phyloP scores from a whole-genome alignment of 139 green algal genomes.

The Tetradesmus lagerheimii region DNA sequence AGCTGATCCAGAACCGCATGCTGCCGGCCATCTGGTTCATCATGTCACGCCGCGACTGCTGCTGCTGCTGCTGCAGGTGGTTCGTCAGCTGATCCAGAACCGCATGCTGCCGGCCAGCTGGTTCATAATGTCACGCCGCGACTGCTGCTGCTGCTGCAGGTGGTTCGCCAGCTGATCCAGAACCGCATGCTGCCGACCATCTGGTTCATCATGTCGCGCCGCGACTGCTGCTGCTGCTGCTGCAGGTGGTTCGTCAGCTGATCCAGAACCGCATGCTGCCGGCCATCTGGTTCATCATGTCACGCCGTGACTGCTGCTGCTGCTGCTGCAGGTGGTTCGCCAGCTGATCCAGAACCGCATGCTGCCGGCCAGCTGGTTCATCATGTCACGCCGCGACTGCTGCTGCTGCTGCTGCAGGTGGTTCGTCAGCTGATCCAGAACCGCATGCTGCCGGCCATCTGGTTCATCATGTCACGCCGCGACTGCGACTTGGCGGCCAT shows the following conservation, averaged over 20 bases:
- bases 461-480: conserved; percentile 89
- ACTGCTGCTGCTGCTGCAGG: neutral
- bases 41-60: too few species aligned
- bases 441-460: conserved; percentile 92
- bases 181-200: conserved; percentile 89
- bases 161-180: neutral
- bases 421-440: conserved; percentile 53
- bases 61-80: neutral
- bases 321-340: neutral
- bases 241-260: neutral
- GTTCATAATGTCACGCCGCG: neutral
- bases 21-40: conserved; percentile 96
- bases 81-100: neutral
- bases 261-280: conserved; percentile 79
- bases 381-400: conserved; percentile 86
- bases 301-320: neutral
- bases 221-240: neutral
- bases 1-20: conserved; percentile 60
- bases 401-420: conserved; percentile 12
- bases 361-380: conserved; percentile 95
- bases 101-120: conserved; percentile 79
- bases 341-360: conserved; percentile 57
- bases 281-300: conserved; percentile 96
- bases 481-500: conserved; percentile 79
- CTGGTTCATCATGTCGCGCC: conserved; percentile 81